These are phyloP conservation scores for Phtheirospermum japonicum DNA, from an alignment of 257 asterid genomes.

Conservation along the genomic window DNA sequence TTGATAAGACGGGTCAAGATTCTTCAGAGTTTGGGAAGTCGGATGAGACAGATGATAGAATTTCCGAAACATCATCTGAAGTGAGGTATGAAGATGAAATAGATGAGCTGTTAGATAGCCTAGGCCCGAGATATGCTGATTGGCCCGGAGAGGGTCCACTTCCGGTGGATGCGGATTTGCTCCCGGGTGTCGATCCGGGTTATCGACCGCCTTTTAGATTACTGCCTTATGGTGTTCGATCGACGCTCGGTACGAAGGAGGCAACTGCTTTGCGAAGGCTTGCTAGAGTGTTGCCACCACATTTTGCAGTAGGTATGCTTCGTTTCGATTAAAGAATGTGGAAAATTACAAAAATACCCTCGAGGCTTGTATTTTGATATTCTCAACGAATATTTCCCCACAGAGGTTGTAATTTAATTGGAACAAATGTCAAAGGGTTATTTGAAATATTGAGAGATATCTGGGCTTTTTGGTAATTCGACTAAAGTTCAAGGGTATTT, in stretches of 20 bases:
- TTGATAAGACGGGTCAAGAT: constrained; percentile 27
- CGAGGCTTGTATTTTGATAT: too few species aligned
- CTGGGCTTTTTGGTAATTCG: too few species aligned
- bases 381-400: too few species aligned
- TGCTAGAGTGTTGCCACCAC: constrained; percentile 88
- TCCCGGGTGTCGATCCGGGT: constrained; percentile 64
- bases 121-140: constrained; percentile 86
- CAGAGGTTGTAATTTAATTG: not conserved
- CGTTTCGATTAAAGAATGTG: constrained; percentile 3
- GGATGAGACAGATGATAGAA: constrained; percentile 29
- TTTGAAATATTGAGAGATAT: too few species aligned
- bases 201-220: constrained; percentile 82
- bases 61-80: constrained; percentile 43
- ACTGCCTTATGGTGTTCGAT: constrained; percentile 90
- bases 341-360: not conserved
- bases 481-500: too few species aligned
- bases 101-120: constrained; percentile 59
- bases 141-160: constrained; percentile 94
- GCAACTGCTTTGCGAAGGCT: constrained; percentile 83
- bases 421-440: not conserved
- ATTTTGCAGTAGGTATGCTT: constrained; percentile 78
- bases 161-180: constrained; percentile 97
- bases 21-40: constrained; percentile 29
- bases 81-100: constrained; percentile 75
- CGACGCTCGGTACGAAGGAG: constrained; percentile 63